Conservation (phyloP, 345 rosid species). For the Hypericum perforatum region DNA sequence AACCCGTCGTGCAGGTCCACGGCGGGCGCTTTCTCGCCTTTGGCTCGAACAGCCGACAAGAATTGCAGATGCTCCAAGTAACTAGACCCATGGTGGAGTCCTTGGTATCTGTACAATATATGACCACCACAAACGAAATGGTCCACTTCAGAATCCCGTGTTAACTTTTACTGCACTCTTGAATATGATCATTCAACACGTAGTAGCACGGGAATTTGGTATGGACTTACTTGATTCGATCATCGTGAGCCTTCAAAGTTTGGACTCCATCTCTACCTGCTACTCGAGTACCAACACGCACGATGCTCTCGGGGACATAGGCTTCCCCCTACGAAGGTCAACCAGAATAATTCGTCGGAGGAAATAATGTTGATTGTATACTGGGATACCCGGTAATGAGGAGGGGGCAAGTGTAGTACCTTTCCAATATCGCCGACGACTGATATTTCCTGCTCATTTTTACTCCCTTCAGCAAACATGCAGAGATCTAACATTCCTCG, state of each 20-base stretch:
- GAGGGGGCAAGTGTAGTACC: conserved; percentile 19
- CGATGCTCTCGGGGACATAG: conserved; percentile 74
- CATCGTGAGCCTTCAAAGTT: conserved; percentile 54
- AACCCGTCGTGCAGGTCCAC: conserved; percentile 81
- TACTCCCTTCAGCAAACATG: conserved; percentile 98
- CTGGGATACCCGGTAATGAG: not conserved
- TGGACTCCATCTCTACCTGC: conserved; percentile 66
- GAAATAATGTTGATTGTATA: not conserved
- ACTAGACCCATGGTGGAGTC: conserved; percentile 92
- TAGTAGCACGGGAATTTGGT: not conserved
- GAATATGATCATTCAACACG: not conserved
- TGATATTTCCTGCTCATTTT: conserved; percentile 87
- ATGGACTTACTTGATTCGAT: conserved; percentile 46
- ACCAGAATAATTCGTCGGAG: not conserved
- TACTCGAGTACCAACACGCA: conserved; percentile 48
- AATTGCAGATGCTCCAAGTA: conserved; percentile 82
- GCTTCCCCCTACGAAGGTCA: conserved; percentile 65
- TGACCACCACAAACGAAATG: not conserved
- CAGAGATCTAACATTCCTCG: conserved; percentile 92
- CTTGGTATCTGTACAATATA: conserved; percentile 50
- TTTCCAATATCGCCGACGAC: conserved; percentile 73
- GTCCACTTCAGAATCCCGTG: not conserved
- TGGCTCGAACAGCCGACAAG: conserved; percentile 48
- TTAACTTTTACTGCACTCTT: not conserved
- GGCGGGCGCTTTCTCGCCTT: conserved; percentile 38